Percentiles rank a stretch among this genome's conserved stretches.
Conservation (phyloP, 2,329 filamentous ascomycete genomes). For the Aspergillus alliaceus region DNA sequence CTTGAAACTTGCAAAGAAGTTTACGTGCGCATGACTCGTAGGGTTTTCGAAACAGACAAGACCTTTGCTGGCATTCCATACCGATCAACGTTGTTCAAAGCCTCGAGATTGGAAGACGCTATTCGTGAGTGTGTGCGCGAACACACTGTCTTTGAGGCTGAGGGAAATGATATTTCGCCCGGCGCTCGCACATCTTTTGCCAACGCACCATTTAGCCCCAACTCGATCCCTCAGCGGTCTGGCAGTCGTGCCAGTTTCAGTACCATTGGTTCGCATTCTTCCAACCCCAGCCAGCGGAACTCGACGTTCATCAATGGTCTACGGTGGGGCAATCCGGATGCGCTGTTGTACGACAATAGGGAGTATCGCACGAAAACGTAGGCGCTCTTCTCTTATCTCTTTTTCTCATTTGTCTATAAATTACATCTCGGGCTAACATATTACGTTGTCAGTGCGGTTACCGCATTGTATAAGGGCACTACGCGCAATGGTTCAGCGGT, state of each 20-base stretch:
- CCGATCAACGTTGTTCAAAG: constrained; percentile 92
- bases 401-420: background rate
- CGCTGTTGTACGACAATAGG: constrained; percentile 80
- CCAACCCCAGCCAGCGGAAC: constrained; percentile 54
- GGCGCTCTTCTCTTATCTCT: constrained; percentile 38
- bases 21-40: constrained; percentile 89
- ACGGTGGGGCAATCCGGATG: constrained; percentile 78
- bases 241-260: constrained; percentile 78
- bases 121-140: constrained; percentile 86
- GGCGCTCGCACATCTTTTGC: constrained; percentile 48
- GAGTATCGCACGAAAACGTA: constrained; percentile 89
- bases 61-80: constrained; percentile 95
- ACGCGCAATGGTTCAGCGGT: constrained; percentile 66
- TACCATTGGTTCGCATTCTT: constrained; percentile 69
- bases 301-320: constrained; percentile 45
- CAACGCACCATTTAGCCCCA: constrained; percentile 47
- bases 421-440: constrained; percentile 2
- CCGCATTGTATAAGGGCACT: constrained; percentile 85
- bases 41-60: constrained; percentile 97
- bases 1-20: constrained; percentile 97
- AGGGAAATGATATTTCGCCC: constrained; percentile 72
- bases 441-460: constrained; percentile 68
- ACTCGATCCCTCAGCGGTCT: constrained; percentile 56
- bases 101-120: constrained; percentile 89
- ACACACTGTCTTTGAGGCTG: constrained; percentile 74